Base-by-base conservation (phyloP, 176 grass and related monocot genomes). In the Puccinellia tenuiflora region DNA sequence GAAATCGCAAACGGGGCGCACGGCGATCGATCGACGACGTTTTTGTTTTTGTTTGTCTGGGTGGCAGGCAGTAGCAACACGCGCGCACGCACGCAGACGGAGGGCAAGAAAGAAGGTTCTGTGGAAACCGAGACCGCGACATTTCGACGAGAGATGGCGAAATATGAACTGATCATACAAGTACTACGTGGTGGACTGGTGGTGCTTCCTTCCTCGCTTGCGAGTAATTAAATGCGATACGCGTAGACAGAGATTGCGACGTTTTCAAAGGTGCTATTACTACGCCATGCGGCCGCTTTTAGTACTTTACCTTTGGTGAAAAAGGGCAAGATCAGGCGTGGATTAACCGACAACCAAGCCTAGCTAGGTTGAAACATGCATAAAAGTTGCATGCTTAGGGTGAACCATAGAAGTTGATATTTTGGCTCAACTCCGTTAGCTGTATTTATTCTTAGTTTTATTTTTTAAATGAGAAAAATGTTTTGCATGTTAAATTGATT, bases 261-360 rank as follows among this genome's bases (percentile, higher is more conserved):
- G 43, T 45, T 45, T 45, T 14, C 43, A 45, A 45, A 45, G 43
- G 43, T 45, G 43, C 42, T 12, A n/a, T n/a, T n/a, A 45, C 43
- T 11, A 45, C 12, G 43, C 10, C 10, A 45, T 45, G 12, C 73
- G 18, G 67, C 55, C 79, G 83, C 38, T 40, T 90, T 83, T 79
- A 90, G 82, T 77, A 70, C 56, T 75, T 37, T 4, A 51, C 22
- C 59, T 82, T 73, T 40, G 20, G 15, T 42, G 79, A 79, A 68
- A 86, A 83, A 0, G 84, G 66, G 64, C 10, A 1, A 4, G 83
- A 3, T 63, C 64, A 64, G 25, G 22, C 64, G 45, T 55, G 74
- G 55, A 79, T 67, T 57, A 30, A 2, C 33, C 33, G 33, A 34
- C 33, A 34, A 34, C 33, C 33, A 34, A 34, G 33, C 21, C 38